phyloP scores from a whole-genome alignment of 2,329 filamentous ascomycete genomes.

The Zymoseptoria tritici region DNA sequence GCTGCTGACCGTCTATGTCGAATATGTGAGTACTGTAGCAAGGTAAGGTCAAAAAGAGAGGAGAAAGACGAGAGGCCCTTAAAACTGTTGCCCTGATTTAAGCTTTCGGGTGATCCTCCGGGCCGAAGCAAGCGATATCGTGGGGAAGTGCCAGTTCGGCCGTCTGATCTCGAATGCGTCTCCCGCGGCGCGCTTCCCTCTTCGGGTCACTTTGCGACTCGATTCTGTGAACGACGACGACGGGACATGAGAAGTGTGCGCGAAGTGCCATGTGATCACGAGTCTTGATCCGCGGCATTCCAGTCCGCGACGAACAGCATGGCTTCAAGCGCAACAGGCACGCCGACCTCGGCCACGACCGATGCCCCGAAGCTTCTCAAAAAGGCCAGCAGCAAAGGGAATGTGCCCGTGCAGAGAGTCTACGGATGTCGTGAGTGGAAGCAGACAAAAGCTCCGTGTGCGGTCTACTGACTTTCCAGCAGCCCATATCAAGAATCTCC shows the following conservation, averaged over 20 bases:
- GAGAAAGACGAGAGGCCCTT: too few relatives aligned
- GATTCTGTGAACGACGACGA: background rate
- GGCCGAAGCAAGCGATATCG: background rate
- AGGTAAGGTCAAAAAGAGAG: too few relatives aligned
- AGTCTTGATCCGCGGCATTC: background rate
- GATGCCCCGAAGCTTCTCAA: slow-evolving; percentile 38
- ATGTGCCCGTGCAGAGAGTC: slow-evolving; percentile 25
- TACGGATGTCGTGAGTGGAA: slow-evolving; percentile 15
- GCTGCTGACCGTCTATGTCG: too few relatives aligned
- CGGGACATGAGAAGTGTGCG: background rate
- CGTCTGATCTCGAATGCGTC: background rate
- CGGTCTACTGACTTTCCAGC: slow-evolving; percentile 24
- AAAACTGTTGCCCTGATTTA: background rate
- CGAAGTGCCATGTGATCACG: background rate
- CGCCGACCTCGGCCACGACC: slow-evolving; percentile 32
- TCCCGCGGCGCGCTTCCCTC: background rate
- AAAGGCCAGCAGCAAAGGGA: slow-evolving; percentile 33
- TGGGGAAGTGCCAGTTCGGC: background rate
- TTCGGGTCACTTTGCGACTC: background rate
- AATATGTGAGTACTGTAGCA: too few relatives aligned
- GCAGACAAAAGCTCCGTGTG: slow-evolving; percentile 1
- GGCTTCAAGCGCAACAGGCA: slow-evolving; percentile 29
- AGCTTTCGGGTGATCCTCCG: background rate
- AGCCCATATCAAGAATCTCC: slow-evolving; percentile 67
- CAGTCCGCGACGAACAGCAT: background rate